phyloP scores from a whole-genome alignment of 2,329 filamentous ascomycete genomes.

The Neopestalotiopsis sp. region DNA sequence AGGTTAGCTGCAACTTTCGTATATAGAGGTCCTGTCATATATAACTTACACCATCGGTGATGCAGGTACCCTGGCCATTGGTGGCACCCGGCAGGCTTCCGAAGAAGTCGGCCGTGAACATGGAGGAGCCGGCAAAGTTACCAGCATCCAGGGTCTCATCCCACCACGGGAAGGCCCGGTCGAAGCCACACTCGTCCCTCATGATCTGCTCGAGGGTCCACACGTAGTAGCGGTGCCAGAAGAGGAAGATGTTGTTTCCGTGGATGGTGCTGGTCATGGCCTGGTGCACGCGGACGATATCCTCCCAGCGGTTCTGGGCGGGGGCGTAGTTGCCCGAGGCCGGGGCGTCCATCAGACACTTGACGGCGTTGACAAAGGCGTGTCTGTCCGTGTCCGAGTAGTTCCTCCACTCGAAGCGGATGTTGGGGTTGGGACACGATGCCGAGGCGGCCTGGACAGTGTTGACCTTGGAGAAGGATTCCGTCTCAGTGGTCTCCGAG shows the following conservation, averaged over 20 bases:
- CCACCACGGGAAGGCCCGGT: conserved; percentile 38
- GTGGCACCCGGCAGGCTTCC: conserved; percentile 32
- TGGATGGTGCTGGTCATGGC: conserved; percentile 37
- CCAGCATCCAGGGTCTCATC: conserved; percentile 41
- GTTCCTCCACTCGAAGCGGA: conserved; percentile 39
- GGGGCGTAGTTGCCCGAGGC: conserved; percentile 33
- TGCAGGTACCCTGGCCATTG: conserved; percentile 33
- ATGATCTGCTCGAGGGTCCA: conserved; percentile 37
- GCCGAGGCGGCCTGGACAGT: conserved; percentile 4
- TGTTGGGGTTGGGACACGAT: conserved; percentile 30
- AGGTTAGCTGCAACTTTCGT: not conserved
- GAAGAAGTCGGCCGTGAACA: conserved; percentile 38
- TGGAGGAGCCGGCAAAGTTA: conserved; percentile 32
- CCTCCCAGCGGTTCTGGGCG: conserved; percentile 38
- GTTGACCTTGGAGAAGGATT: not conserved
- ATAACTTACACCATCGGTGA: conserved; percentile 32
- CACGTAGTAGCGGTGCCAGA: conserved; percentile 41
- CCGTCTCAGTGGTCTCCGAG: not conserved
- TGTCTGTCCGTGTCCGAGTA: conserved; percentile 35
- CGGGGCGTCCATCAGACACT: conserved; percentile 34
- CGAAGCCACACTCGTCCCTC: conserved; percentile 39
- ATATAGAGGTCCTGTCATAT: not conserved
- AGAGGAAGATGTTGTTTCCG: conserved; percentile 37
- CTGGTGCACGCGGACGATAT: conserved; percentile 40
- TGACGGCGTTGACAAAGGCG: conserved; percentile 35